phyloP scores from a whole-genome alignment of 1,284 basidiomycete species.

The Thecaphora thlaspeos region DNA sequence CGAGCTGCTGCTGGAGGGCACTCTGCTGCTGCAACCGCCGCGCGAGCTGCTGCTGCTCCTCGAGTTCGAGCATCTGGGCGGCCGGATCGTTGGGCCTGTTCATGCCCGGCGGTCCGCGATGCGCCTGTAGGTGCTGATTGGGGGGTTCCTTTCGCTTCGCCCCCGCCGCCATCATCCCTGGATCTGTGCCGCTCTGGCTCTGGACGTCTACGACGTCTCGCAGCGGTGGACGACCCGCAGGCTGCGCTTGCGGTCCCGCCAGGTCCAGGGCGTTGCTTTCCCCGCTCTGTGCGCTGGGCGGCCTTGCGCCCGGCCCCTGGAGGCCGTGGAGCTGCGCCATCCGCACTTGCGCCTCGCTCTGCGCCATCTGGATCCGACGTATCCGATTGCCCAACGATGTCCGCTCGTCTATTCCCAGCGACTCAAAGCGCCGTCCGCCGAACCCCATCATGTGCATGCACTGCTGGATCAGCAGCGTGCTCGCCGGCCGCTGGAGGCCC shows the following conservation, averaged over 20 bases:
- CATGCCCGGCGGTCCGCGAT: background rate
- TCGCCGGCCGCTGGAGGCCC: slow-evolving; percentile 11
- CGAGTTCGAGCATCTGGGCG: background rate
- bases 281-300: background rate
- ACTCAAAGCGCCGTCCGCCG: slow-evolving; percentile 13
- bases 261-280: no score
- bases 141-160: no score
- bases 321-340: slow-evolving; percentile 28
- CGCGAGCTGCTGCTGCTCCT: slow-evolving; percentile 1
- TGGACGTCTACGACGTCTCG: background rate
- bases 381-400: slow-evolving; percentile 18
- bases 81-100: background rate
- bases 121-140: no score
- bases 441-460: slow-evolving; percentile 37
- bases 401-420: slow-evolving; percentile 4
- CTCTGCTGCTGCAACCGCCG: background rate
- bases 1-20: background rate
- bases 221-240: background rate
- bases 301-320: slow-evolving; percentile 6
- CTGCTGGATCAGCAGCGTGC: slow-evolving; percentile 14
- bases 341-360: slow-evolving; percentile 22
- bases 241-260: no score
- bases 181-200: no score
- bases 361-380: slow-evolving; percentile 17
- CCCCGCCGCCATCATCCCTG: no score